Conservation (phyloP, 352 stramenopile species). For the Phytophthora crassamura region DNA sequence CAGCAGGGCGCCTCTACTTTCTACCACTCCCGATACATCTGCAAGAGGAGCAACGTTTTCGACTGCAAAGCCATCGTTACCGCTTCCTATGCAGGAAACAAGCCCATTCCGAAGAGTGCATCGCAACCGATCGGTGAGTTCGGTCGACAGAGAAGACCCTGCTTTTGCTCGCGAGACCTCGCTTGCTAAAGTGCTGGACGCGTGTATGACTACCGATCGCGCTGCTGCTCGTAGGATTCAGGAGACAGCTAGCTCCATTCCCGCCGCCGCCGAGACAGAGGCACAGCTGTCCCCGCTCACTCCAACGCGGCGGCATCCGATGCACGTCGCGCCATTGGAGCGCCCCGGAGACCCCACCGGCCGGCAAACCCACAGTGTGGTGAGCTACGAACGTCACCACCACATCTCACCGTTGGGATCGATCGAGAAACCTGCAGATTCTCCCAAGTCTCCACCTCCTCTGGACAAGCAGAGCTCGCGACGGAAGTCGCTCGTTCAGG, state of each 20-base stretch:
- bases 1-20: background rate
- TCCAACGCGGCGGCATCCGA: conserved; percentile 12
- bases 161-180: conserved; percentile 27
- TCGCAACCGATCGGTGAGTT: conserved; percentile 14
- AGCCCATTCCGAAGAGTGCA: background rate
- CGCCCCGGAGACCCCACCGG: background rate
- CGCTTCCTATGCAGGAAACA: background rate
- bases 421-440: background rate
- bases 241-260: background rate
- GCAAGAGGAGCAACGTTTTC: conserved; percentile 3
- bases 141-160: conserved; percentile 1
- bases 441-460: background rate
- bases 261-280: background rate
- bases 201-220: conserved; percentile 14
- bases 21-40: background rate
- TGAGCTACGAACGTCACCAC: conserved; percentile 6
- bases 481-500: conserved; percentile 36
- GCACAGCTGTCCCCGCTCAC: background rate
- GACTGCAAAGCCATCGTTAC: background rate
- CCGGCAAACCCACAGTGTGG: background rate
- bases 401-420: conserved; percentile 8
- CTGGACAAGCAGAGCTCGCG: conserved; percentile 21
- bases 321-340: conserved; percentile 17
- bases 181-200: conserved; percentile 33
- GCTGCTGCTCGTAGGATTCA: background rate